Evolutionary conservation across 2,329 filamentous ascomycete species (phyloP).

Genomic region (Mycosphaerella sp.): DNA sequence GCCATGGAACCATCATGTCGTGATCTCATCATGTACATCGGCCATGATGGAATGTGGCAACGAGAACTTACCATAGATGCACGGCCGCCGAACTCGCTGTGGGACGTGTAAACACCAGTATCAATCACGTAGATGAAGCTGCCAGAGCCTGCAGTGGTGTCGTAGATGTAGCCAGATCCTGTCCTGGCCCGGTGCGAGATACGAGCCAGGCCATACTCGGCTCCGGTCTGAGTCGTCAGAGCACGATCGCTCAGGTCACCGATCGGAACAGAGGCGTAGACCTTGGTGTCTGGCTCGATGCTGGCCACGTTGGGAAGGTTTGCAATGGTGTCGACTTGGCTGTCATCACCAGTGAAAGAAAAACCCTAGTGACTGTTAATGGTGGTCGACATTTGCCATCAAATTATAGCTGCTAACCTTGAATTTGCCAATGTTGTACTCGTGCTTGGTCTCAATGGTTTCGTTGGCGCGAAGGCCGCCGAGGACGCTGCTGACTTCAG

Average conservation of each 20-base stretch:
- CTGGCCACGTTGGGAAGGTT: constrained; percentile 32
- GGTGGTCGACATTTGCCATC: neutral
- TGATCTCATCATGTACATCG: no score
- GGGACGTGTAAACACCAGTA: constrained; percentile 25
- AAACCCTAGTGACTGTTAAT: constrained; percentile 37
- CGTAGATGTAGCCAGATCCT: constrained; percentile 25
- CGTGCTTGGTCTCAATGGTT: constrained; percentile 19
- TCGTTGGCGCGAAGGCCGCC: constrained; percentile 11
- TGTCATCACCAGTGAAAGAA: constrained; percentile 34
- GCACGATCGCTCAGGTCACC: constrained; percentile 13
- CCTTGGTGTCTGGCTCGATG: constrained; percentile 38
- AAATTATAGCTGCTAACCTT: neutral
- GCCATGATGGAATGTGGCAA: no score
- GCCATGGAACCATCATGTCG: no score
- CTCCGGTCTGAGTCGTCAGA: constrained; percentile 16
- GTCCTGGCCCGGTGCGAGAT: constrained; percentile 21
- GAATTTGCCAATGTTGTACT: constrained; percentile 12
- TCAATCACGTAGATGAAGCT: constrained; percentile 26
- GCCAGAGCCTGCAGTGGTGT: constrained; percentile 16
- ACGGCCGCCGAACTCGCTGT: constrained; percentile 29
- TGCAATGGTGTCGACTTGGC: constrained; percentile 30
- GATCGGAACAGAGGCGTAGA: constrained; percentile 30
- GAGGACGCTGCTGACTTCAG: constrained; percentile 11
- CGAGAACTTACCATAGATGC: constrained; percentile 11
- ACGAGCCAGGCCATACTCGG: constrained; percentile 23